Percentiles rank a stretch among this genome's conserved stretches.
These are phyloP conservation scores for Dictyostelium brefeldianum DNA, from an alignment of 78 protist species.

Conservation along the genomic window DNA sequence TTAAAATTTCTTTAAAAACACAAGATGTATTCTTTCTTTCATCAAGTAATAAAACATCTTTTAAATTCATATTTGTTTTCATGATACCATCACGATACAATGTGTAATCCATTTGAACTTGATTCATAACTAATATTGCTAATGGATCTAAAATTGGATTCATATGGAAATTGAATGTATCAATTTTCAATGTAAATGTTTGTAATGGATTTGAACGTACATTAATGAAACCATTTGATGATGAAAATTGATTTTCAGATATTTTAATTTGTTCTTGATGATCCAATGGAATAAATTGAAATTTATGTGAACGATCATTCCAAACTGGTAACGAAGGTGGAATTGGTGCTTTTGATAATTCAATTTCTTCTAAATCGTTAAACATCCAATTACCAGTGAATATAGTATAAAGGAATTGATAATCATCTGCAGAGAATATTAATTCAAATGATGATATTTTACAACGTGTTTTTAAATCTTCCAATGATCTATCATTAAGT, in stretches of 20 bases:
- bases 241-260: constrained; percentile 49
- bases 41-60: constrained; percentile 18
- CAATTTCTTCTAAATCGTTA: background rate
- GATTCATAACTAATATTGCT: constrained; percentile 21
- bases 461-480: constrained; percentile 23
- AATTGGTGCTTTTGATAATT: constrained; percentile 1
- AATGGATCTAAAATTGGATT: constrained; percentile 30
- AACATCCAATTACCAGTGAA: constrained; percentile 74
- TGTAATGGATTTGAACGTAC: background rate
- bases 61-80: constrained; percentile 1
- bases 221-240: constrained; percentile 44
- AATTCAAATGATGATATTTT: constrained; percentile 16
- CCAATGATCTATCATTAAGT: background rate
- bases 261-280: constrained; percentile 46
- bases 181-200: background rate
- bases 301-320: background rate
- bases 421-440: constrained; percentile 37
- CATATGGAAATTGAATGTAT: constrained; percentile 20
- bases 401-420: constrained; percentile 34
- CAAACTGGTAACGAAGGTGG: constrained; percentile 39
- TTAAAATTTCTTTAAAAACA: constrained; percentile 69
- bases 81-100: constrained; percentile 22
- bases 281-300: constrained; percentile 6
- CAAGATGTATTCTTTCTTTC: constrained; percentile 34
- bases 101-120: constrained; percentile 8